Base-by-base conservation (phyloP, 1,139 yeast genomes). In the Blastobotrys ciferrii region DNA sequence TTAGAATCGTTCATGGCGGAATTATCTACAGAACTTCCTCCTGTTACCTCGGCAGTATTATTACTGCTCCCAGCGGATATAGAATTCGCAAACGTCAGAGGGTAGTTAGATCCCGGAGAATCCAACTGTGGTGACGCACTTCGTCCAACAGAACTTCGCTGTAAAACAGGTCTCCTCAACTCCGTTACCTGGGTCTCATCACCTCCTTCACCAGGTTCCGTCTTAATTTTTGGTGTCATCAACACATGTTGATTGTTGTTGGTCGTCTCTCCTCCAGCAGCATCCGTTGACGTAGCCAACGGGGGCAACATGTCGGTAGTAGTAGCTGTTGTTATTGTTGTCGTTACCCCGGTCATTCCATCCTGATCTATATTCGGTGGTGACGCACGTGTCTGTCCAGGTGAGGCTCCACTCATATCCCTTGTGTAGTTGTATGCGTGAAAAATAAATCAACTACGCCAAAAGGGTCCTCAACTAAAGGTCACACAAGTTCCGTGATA, bases 81-180 rank as follows among this genome's bases (percentile, higher is more conserved):
- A 12, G 43, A 35, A 20, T 42, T 45, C 13, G 46, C 51, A 36
- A 50, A 50, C 18, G 51, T 50, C 20, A 50, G 46, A 9, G 53
- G 53, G 19, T 47, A 47, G 42, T 50, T 50, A 19, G 32, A 23
- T 13, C 35, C 30, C 7, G 45, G 45, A 17, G 45, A 42, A 9
- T 42, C 28, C 18, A 42, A 4, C 32, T 42, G 45, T 3, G 45
- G 45, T 31, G 45, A 36, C 28, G 19, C 19, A 23, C 40, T 36
- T 11, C 40, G 25, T 18, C 40, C 40, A 36, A 36, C 40, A 12
- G 40, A 36, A 11, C 25, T 17, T 15, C 40, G 11, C 14, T 36
- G 40, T 23, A 36, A n/a, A 13, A 45, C 45, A 4, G 51, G 48
- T 23, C 38, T 43, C 9, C 44, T 31, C 6, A 48, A 13, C 42